A percentile compares a stretch with the other conserved stretches of the same genome.
These are phyloP conservation scores for Alternaria incomplexa DNA, from an alignment of 2,329 filamentous ascomycete species.

Conservation along the genomic window DNA sequence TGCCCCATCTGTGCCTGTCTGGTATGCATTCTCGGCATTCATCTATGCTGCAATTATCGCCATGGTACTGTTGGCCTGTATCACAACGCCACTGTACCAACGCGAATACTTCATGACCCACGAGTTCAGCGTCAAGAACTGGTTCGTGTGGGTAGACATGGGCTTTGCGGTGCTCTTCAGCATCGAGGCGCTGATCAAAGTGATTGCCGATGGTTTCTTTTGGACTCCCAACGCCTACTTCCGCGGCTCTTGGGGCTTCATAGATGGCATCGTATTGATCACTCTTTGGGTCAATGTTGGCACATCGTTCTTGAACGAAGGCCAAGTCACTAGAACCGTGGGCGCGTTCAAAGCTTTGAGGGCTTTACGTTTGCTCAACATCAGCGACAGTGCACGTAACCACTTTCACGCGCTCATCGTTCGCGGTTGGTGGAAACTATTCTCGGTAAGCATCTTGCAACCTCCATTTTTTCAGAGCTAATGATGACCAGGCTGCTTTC, in stretches of 20 bases:
- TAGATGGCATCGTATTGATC: slow-evolving; percentile 87
- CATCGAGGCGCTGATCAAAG: slow-evolving; percentile 85
- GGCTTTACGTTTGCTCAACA: slow-evolving; percentile 88
- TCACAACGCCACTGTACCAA: slow-evolving; percentile 94
- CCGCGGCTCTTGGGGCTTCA: slow-evolving; percentile 94
- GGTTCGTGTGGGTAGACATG: slow-evolving; percentile 95
- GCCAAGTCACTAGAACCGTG: slow-evolving; percentile 84
- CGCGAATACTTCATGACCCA: slow-evolving; percentile 77
- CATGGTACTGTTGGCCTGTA: slow-evolving; percentile 95
- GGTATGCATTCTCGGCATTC: slow-evolving; percentile 92
- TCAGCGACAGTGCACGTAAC: slow-evolving; percentile 92
- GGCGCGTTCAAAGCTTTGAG: slow-evolving; percentile 97
- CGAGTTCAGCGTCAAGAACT: slow-evolving; percentile 70
- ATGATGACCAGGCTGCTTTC: slow-evolving; percentile 70
- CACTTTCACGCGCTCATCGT: slow-evolving; percentile 98
- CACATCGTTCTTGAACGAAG: slow-evolving; percentile 80
- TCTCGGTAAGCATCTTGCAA: slow-evolving; percentile 65
- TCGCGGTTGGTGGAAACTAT: slow-evolving; percentile 89
- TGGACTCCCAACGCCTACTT: slow-evolving; percentile 98
- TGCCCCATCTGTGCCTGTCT: slow-evolving; percentile 84
- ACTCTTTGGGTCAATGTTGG: slow-evolving; percentile 95
- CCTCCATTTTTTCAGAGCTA: neutral
- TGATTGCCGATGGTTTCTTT: slow-evolving; percentile 92
- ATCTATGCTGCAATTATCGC: slow-evolving; percentile 93
- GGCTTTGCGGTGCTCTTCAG: slow-evolving; percentile 89